Base-by-base conservation (phyloP, 371 early-diverging fungal genomes). In the Chytridium lagenaria region DNA sequence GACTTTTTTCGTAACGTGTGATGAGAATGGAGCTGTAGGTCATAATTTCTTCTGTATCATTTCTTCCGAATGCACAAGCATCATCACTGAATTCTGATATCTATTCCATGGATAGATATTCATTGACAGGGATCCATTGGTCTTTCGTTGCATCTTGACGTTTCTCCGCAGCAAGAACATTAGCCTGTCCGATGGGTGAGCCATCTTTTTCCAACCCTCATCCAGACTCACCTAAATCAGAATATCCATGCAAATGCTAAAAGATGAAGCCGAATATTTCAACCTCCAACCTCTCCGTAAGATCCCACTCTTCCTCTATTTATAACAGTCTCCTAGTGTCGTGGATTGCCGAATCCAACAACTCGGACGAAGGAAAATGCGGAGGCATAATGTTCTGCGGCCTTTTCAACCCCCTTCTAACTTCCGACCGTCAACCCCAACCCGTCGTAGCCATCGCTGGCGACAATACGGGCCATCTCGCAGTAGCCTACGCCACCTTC, bases 211-310 rank as follows among this genome's bases (percentile, higher is more conserved):
- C 44, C 12, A 44, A 44, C 44, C 7, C 23, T n/a, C 23, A 52
- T 52, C 23, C 12, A 44, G 44, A 12, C 7, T 22, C 23, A 52
- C 7, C 23, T 52, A 52, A 12, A n/a, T 12, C 12, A 52, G 55
- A 26, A 22, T 52, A 12, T n/a, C 55, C 5, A 52, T n/a, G 5
- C 12, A 12, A 5, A 52, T 26, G 55, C 26, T 52, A 23, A 52
- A 26, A 26, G 55, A 52, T n/a, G 55, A 52, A 26, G 55, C 55
- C 55, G 55, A 52, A 23, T 52, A n/a, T 23, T 52, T 52, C 26
- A 52, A 52, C 23, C 55, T 52, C 55, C 55, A 52, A 52, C 55
- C 55, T 15, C 55, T 52, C 16, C 12, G 55, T 52, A 26, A 52
- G 55, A 22, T 10, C 55, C 5, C 23, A 52, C 26, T 5, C 5